These are phyloP conservation scores for Fistulifera solaris DNA, from an alignment of 108 stramenopile genomes.

Conservation along the genomic window DNA sequence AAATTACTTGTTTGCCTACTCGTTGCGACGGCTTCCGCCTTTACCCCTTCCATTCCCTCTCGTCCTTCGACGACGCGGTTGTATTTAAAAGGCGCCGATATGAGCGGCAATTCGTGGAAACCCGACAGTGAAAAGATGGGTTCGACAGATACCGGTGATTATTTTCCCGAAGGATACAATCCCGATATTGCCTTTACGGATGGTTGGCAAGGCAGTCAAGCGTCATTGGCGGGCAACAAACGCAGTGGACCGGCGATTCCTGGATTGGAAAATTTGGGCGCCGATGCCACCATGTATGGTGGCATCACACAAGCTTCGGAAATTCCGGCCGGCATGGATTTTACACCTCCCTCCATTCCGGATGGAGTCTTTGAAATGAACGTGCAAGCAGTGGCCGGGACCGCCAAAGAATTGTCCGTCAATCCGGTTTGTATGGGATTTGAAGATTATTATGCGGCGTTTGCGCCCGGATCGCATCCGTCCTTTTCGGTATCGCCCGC, in stretches of 20 bases:
- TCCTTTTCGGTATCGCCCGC: slow-evolving; percentile 58
- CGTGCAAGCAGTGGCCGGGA: slow-evolving; percentile 12
- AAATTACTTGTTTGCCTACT: neutral
- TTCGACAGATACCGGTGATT: slow-evolving; percentile 72
- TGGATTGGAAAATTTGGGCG: slow-evolving; percentile 74
- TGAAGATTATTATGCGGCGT: slow-evolving; percentile 77
- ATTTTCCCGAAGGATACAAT: slow-evolving; percentile 78
- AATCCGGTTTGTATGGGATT: slow-evolving; percentile 77
- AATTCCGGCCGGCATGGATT: slow-evolving; percentile 75
- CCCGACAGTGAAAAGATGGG: slow-evolving; percentile 75
- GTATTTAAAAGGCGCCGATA: slow-evolving; percentile 26
- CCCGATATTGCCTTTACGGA: slow-evolving; percentile 41
- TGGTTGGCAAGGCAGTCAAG: slow-evolving; percentile 67
- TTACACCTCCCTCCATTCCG: slow-evolving; percentile 63
- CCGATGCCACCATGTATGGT: slow-evolving; percentile 51
- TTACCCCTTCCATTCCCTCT: slow-evolving; percentile 10
- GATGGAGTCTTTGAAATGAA: slow-evolving; percentile 47
- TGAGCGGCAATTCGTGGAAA: slow-evolving; percentile 65
- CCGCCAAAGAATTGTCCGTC: neutral
- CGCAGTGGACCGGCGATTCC: slow-evolving; percentile 58
- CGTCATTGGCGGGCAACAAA: slow-evolving; percentile 15
- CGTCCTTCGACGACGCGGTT: slow-evolving; percentile 3
- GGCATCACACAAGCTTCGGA: slow-evolving; percentile 51
- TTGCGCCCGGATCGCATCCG: slow-evolving; percentile 59
- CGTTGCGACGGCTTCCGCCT: slow-evolving; percentile 15